Conservation (phyloP, 1,284 basidiomycete species). For the Ganoderma multipileum region DNA sequence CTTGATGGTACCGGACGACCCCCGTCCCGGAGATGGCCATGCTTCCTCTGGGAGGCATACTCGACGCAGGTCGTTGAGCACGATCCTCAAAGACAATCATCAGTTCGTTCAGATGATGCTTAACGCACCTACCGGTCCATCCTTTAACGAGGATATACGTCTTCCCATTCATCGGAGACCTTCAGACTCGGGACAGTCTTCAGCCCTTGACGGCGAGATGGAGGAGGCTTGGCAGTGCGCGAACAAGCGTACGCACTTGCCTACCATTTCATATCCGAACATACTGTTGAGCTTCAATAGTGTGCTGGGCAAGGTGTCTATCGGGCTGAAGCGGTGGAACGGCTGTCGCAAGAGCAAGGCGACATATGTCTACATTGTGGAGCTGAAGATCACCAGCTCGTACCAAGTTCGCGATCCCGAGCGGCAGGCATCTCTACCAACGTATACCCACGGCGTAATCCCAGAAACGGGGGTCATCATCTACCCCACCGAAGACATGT, state of each 20-base stretch:
- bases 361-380: constrained; percentile 16
- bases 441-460: constrained; percentile 11
- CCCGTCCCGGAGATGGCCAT: neutral
- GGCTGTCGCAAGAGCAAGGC: constrained; percentile 10
- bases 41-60: neutral
- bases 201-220: neutral
- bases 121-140: neutral
- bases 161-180: neutral
- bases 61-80: constrained; percentile 5
- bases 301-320: neutral
- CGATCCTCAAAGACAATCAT: constrained; percentile 1
- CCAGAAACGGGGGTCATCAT: constrained; percentile 9
- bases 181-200: no score
- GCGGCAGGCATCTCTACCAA: constrained; percentile 9
- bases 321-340: constrained; percentile 13
- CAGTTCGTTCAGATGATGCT: constrained; percentile 14
- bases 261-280: constrained; percentile 5
- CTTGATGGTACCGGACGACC: constrained; percentile 5
- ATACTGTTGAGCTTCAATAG: constrained; percentile 10
- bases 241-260: constrained; percentile 10
- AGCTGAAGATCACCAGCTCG: neutral
- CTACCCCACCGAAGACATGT: neutral
- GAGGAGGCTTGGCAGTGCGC: constrained; percentile 9
- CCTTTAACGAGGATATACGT: neutral
- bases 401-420: neutral